A percentile compares a stretch with the other conserved stretches of the same genome.
Evolutionary conservation across 2,329 filamentous ascomycete genomes (phyloP).

Genomic region (Neonectria coccinea): DNA sequence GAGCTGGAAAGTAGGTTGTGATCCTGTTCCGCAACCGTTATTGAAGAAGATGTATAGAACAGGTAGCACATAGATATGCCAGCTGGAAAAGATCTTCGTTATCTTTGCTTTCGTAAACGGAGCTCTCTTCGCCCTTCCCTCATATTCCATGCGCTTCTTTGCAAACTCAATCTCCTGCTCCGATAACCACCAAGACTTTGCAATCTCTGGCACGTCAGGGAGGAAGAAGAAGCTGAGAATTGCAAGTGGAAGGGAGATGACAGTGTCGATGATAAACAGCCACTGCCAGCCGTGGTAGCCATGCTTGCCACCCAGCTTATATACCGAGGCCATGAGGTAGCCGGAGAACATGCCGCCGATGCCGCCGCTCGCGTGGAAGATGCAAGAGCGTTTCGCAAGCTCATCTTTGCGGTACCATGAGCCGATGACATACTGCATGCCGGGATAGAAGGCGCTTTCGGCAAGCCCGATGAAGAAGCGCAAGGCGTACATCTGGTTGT

Average conservation of each 20-base stretch:
- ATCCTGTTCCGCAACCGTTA: constrained; percentile 61
- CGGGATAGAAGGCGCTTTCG: constrained; percentile 53
- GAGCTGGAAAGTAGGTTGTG: constrained; percentile 67
- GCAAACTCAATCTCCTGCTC: constrained; percentile 43
- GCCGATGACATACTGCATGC: constrained; percentile 54
- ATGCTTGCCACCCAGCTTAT: constrained; percentile 51
- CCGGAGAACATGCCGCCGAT: constrained; percentile 44
- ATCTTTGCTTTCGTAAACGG: constrained; percentile 61
- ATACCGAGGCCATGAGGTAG: constrained; percentile 53
- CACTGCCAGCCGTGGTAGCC: constrained; percentile 61
- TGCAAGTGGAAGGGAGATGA: constrained; percentile 50
- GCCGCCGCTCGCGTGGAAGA: constrained; percentile 51
- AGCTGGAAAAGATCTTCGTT: constrained; percentile 69
- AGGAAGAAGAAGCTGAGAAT: constrained; percentile 48
- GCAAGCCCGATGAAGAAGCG: constrained; percentile 57
- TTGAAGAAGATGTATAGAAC: constrained; percentile 73
- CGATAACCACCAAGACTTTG: constrained; percentile 44
- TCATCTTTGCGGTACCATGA: constrained; percentile 58
- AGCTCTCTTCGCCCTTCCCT: constrained; percentile 56
- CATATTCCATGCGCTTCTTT: constrained; percentile 50
- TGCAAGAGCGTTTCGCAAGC: constrained; percentile 54
- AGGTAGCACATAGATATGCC: constrained; percentile 72
- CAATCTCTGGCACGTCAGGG: constrained; percentile 45
- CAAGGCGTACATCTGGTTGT: constrained; percentile 51
- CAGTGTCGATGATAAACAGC: constrained; percentile 51